Evolutionary conservation across 495 filamentous ascomycete genomes (phyloP).

Genomic region (Bombardia bombarda): DNA sequence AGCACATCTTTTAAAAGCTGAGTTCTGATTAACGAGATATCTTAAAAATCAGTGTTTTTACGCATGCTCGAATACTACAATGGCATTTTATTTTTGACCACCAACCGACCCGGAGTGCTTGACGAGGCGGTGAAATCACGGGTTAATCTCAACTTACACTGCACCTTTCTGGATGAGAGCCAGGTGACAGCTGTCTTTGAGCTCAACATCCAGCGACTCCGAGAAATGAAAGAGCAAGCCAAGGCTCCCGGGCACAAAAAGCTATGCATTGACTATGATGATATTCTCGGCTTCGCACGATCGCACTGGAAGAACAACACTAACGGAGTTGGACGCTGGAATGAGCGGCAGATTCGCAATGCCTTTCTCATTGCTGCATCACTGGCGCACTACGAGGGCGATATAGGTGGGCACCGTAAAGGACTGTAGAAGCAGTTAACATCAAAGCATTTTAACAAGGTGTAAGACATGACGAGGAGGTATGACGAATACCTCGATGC

Average conservation of each 20-base stretch:
- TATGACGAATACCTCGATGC: no score
- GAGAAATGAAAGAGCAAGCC: conserved; percentile 6
- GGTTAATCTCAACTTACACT: conserved; percentile 42
- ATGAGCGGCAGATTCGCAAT: conserved; percentile 38
- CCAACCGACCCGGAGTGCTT: conserved; percentile 43
- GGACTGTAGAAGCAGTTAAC: no score
- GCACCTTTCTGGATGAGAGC: conserved; percentile 27
- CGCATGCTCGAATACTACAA: conserved; percentile 50
- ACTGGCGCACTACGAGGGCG: conserved; percentile 20
- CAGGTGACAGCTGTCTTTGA: conserved; percentile 4
- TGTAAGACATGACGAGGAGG: no score
- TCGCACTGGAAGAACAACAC: conserved; percentile 10
- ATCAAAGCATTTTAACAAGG: no score
- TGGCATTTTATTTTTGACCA: conserved; percentile 51
- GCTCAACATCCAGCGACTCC: no score
- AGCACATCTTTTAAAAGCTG: not conserved
- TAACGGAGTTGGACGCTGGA: conserved; percentile 24
- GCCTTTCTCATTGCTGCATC: conserved; percentile 34
- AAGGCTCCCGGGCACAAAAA: conserved; percentile 6
- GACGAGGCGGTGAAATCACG: conserved; percentile 48
- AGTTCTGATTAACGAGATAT: not conserved
- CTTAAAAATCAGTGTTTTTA: conserved; percentile 35
- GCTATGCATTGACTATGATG: conserved; percentile 7
- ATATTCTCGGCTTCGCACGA: conserved; percentile 12
- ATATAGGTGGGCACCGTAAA: no score